Evolutionary conservation across 2,329 filamentous ascomycete genomes (phyloP).

Genomic region (Calonectria pteridis): DNA sequence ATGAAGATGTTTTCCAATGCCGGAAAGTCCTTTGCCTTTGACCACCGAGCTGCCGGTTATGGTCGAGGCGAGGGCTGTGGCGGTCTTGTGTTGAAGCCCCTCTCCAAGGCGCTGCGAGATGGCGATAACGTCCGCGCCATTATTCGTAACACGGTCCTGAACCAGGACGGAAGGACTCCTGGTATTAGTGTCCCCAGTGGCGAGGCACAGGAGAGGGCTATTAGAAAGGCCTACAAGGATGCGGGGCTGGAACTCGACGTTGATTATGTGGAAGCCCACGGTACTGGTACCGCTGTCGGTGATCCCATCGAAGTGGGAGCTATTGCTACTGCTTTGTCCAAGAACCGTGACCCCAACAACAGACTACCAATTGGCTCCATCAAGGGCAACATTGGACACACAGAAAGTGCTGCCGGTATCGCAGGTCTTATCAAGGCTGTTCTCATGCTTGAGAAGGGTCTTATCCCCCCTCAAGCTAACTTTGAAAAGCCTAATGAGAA

Average conservation of each 20-base stretch:
- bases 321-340: constrained; percentile 51
- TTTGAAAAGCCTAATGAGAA: constrained; percentile 47
- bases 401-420: constrained; percentile 45
- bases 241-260: constrained; percentile 49
- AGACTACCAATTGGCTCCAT: constrained; percentile 57
- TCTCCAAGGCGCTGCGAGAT: constrained; percentile 56
- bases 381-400: constrained; percentile 51
- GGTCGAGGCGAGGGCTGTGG: constrained; percentile 60
- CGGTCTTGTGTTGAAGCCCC: constrained; percentile 57
- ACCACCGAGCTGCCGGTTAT: constrained; percentile 60
- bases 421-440: constrained; percentile 46
- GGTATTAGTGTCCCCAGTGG: constrained; percentile 55
- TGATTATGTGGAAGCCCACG: constrained; percentile 58
- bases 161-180: constrained; percentile 56
- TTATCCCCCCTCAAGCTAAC: constrained; percentile 48
- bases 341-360: constrained; percentile 40
- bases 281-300: constrained; percentile 61
- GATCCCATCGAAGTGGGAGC: constrained; percentile 61
- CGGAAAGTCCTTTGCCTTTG: constrained; percentile 52
- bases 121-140: constrained; percentile 51
- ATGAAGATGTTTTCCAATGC: constrained; percentile 41
- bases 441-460: constrained; percentile 47
- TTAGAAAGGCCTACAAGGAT: constrained; percentile 48
- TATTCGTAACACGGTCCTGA: constrained; percentile 53
- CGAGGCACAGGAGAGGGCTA: constrained; percentile 52